Base-by-base conservation (phyloP, 257 asterid genomes). In the Ligustrum vulgare region DNA sequence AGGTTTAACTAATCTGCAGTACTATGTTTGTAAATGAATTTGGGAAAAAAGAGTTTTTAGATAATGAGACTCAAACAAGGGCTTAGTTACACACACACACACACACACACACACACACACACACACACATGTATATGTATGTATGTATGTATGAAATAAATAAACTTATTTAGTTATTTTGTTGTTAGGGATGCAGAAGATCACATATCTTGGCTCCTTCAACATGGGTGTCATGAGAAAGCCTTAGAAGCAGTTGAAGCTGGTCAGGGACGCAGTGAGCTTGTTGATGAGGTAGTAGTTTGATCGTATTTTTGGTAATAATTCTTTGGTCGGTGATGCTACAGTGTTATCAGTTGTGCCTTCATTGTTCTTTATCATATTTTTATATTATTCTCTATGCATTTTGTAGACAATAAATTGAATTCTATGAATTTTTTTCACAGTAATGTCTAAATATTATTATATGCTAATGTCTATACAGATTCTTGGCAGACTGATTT, bases 241-340 rank as follows among this genome's bases (percentile, higher is more conserved):
- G 99, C 99, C 76, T 86, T 95, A 89, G 97, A 84, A 76, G 99
- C 96, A 43, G 99, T 95, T 78, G 99, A 95, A 89, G 97, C 97
- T 77, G 92, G 98, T 80, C 89, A 91, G 79, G 98, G 93, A 71
- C 90, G 93, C 67, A 95, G 97, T 85, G 99, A 95, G 87, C 96
- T 95, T 78, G 73, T 89, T 85, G 97, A 93, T 58, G 98, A 95
- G 97, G 99, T 95, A 90, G 32, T 69, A 13, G 60, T 63, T 73
- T 72, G 36, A 63, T 73, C 11, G 2, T 11, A 12, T 62, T 33
- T 63, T 51, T 72, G 69, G 43, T 35, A 56, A 70, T 35, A 69
- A 69, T 49, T 43, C 3, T 73, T 71, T 72, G 56, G 77, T 71
- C 62, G 64, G 20, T 67, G 63, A 66, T 63, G 70, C 43, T 56